Evolutionary conservation across 2,329 filamentous ascomycete genomes (phyloP), one percentile per base, ranked within the genome.

Genomic region (Ceratocystis cacaofunesta): DNA sequence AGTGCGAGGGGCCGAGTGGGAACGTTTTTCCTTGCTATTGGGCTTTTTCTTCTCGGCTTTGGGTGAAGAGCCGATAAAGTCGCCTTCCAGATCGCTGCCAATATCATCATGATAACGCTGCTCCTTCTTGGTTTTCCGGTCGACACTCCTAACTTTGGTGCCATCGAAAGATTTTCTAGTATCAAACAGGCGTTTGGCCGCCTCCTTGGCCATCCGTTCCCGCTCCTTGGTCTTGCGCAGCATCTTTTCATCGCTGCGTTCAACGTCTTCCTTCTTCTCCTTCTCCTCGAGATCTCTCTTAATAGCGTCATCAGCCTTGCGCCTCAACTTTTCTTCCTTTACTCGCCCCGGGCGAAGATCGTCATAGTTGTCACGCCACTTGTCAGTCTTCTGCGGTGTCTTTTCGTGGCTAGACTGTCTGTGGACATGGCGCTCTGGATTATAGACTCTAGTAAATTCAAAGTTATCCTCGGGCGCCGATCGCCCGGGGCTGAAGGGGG

Each of bases 231-330:
- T 77, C 71, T 75, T 75, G 2, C 62, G 25, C 12, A 4, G 3
- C 3, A 68, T 68, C 1, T 75, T 74, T 1, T 74, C 74, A 1
- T 74, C 72, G 15, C 70, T 72, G 1, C 69, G 66, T 66, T 77
- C 22, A 15, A 15, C 17, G n/a, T 55, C 46, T 67, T 67, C 68
- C 71, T 76, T 75, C 0, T 71, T 65, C 1, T 75, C 73, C 22
- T 73, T 72, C 69, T 73, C 76, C 70, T 77, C 77, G 25, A 75
- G 73, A 36, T 71, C 19, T 67, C 72, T 74, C 70, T 76, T 76
- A 64, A 75, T 73, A 0, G 71, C 72, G 15, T 61, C 44, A 5
- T 65, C 64, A 3, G 57, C 28, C 52, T 73, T 71, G 48, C 73
- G 72, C 12, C 68, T 68, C 62, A 75, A 72, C 66, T 73, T 75